Conservation (phyloP, 129 eudicot species). For the Tagetes patula region DNA sequence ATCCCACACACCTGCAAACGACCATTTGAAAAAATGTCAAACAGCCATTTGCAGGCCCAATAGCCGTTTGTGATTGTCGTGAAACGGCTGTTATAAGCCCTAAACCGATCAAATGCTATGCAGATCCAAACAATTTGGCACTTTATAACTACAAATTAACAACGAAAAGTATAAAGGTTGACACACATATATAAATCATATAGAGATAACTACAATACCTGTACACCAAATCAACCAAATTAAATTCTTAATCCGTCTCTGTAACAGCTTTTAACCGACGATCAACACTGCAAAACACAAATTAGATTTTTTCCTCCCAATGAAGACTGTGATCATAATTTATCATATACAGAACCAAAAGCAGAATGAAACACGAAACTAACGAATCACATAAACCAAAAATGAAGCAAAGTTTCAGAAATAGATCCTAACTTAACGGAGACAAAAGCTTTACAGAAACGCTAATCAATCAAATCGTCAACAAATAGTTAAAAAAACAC, state of each 20-base stretch:
- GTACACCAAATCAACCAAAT: slow-evolving; percentile 21
- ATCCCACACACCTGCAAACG: no score
- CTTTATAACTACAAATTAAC: slow-evolving; percentile 8
- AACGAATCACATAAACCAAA: background rate
- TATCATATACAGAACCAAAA: slow-evolving; percentile 9
- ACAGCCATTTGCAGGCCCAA: no score
- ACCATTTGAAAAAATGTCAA: no score
- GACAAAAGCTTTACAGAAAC: background rate
- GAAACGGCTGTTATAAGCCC: slow-evolving; percentile 1
- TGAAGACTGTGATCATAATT: background rate
- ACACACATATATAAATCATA: background rate
- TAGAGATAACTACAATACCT: slow-evolving; percentile 20
- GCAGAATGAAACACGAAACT: slow-evolving; percentile 10
- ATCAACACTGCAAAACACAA: slow-evolving; percentile 31
- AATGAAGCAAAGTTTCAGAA: slow-evolving; percentile 1
- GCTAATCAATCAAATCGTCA: slow-evolving; percentile 1
- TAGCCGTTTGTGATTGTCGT: no score
- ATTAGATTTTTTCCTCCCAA: background rate
- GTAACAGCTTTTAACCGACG: background rate
- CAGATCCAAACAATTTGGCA: slow-evolving; percentile 40
- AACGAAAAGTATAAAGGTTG: slow-evolving; percentile 15
- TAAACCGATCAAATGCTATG: slow-evolving; percentile 9
- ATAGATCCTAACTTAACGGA: slow-evolving; percentile 28
- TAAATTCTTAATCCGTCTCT: slow-evolving; percentile 10
- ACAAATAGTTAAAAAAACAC: slow-evolving; percentile 5